phyloP scores from a whole-genome alignment of 2,329 filamentous ascomycete genomes.

The Venturia carpophila region DNA sequence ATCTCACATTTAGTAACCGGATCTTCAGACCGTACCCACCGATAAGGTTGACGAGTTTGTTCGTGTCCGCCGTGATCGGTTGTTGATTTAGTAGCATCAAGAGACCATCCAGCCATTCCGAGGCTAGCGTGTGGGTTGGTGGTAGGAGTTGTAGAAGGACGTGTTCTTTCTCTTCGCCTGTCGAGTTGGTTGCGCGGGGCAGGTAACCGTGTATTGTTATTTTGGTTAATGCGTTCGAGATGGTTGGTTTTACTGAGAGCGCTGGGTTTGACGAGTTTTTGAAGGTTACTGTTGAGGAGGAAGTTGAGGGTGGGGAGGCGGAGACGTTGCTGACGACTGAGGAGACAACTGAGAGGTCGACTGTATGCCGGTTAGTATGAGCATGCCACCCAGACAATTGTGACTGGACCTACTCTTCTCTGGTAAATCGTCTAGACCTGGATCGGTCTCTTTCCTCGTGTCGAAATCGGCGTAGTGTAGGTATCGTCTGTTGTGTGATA shows the following conservation, averaged over 20 bases:
- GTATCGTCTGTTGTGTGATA: constrained; percentile 85
- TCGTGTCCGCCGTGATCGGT: constrained; percentile 94
- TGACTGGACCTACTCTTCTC: constrained; percentile 55
- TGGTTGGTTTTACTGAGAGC: constrained; percentile 22
- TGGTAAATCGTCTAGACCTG: constrained; percentile 61
- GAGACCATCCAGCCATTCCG: constrained; percentile 93
- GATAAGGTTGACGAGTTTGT: constrained; percentile 77
- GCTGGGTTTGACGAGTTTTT: constrained; percentile 29
- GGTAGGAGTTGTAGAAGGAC: constrained; percentile 79
- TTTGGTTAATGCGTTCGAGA: constrained; percentile 53
- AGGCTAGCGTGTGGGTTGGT: constrained; percentile 70
- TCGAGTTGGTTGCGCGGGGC: constrained; percentile 24
- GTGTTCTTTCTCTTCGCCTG: constrained; percentile 49
- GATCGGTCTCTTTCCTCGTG: constrained; percentile 51
- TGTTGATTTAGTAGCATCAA: constrained; percentile 92
- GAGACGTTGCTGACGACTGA: constrained; percentile 92
- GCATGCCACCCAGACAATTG: neutral
- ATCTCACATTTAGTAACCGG: constrained; percentile 78
- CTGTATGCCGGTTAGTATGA: constrained; percentile 27
- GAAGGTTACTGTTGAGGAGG: constrained; percentile 41
- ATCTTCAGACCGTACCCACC: constrained; percentile 91
- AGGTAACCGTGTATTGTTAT: constrained; percentile 81
- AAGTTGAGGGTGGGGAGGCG: constrained; percentile 46
- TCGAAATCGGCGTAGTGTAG: constrained; percentile 86
- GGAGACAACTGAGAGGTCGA: constrained; percentile 80